Evolutionary conservation across 805 yeast species (phyloP).

Genomic region (Candida boleticola): DNA sequence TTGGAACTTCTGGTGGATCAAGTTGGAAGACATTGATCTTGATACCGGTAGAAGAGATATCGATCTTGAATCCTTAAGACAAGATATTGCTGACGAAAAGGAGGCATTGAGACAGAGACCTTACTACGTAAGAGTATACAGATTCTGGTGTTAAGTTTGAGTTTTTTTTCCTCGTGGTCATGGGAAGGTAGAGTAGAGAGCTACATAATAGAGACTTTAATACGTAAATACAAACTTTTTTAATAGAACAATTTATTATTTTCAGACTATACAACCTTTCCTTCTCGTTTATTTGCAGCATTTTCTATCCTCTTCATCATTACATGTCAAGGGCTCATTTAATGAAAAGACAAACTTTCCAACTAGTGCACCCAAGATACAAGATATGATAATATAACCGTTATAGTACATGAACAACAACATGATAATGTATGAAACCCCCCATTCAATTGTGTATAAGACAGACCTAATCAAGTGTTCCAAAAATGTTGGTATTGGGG

Average conservation of each 20-base stretch:
- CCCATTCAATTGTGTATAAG: slow-evolving; percentile 60
- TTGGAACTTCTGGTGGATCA: slow-evolving; percentile 26
- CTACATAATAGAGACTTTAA: not conserved
- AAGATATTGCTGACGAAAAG: slow-evolving; percentile 40
- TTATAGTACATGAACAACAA: slow-evolving; percentile 74
- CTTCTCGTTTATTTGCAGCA: slow-evolving; percentile 21
- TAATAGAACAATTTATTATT: too few relatives aligned
- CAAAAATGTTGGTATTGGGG: slow-evolving; percentile 37
- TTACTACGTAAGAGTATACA: slow-evolving; percentile 24
- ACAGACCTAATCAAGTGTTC: slow-evolving; percentile 52
- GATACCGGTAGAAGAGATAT: slow-evolving; percentile 43
- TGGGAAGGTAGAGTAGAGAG: too few relatives aligned
- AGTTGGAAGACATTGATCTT: slow-evolving; percentile 36
- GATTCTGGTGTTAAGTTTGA: slow-evolving; percentile 27
- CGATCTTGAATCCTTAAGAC: slow-evolving; percentile 37
- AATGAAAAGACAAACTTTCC: slow-evolving; percentile 55
- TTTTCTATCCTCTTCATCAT: slow-evolving; percentile 18
- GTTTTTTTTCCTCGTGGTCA: too few relatives aligned
- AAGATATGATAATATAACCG: slow-evolving; percentile 63
- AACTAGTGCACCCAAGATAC: slow-evolving; percentile 59
- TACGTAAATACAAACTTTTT: not conserved
- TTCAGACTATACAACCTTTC: too few relatives aligned
- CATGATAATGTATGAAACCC: slow-evolving; percentile 64
- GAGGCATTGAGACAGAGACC: slow-evolving; percentile 25
- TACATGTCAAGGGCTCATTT: slow-evolving; percentile 34